These are phyloP conservation scores for Coemansia sp. DNA, from an alignment of 192 early-diverging fungal species.

Conservation along the genomic window DNA sequence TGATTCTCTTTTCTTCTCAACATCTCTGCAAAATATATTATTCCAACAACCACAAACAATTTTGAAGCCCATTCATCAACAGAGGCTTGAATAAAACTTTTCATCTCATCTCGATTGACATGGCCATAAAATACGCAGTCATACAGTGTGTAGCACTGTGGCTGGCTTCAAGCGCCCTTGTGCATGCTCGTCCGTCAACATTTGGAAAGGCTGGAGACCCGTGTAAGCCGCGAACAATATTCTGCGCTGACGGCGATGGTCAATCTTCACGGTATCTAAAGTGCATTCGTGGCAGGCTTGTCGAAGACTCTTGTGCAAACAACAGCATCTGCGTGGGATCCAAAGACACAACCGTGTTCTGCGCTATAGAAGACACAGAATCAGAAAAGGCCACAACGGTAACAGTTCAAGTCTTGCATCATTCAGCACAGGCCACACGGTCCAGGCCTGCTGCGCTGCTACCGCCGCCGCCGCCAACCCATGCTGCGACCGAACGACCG, in stretches of 20 bases:
- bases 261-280: constrained; percentile 33
- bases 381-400: neutral
- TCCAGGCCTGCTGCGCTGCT: neutral
- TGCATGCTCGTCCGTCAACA: constrained; percentile 12
- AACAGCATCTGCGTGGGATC: constrained; percentile 42
- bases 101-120: neutral
- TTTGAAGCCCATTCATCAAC: neutral
- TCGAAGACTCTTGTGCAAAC: constrained; percentile 22
- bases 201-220: constrained; percentile 12
- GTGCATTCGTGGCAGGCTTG: constrained; percentile 32
- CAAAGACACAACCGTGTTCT: constrained; percentile 41
- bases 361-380: constrained; percentile 12
- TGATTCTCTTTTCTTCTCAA: neutral
- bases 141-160: constrained; percentile 5
- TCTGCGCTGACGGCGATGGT: constrained; percentile 49
- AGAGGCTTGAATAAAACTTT: neutral
- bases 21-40: neutral
- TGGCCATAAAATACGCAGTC: constrained; percentile 3
- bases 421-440: neutral
- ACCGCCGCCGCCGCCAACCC: neutral
- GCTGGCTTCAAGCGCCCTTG: constrained; percentile 10
- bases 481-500: neutral
- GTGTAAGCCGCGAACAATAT: constrained; percentile 35
- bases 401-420: constrained; percentile 6
- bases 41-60: neutral